These are phyloP conservation scores for Inga leiocalycina DNA, from an alignment of 306 rosid genomes.

Conservation along the genomic window DNA sequence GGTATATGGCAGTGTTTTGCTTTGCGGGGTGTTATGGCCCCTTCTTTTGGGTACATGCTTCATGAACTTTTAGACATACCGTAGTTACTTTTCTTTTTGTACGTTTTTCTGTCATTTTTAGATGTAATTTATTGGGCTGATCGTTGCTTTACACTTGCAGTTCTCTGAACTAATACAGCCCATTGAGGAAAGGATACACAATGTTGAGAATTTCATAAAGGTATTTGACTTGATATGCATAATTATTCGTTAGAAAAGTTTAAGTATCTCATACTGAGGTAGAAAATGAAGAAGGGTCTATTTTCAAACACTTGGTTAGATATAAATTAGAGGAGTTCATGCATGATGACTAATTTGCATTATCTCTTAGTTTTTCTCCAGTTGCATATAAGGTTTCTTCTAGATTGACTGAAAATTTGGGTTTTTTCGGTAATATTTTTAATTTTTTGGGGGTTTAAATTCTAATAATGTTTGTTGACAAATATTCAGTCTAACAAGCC, in stretches of 20 bases:
- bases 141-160: slow-evolving; percentile 50
- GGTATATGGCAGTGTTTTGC: slow-evolving; percentile 3
- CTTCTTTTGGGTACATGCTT: not conserved
- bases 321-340: slow-evolving; percentile 3
- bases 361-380: slow-evolving; percentile 2
- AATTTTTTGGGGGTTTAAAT: slow-evolving; percentile 6
- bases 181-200: slow-evolving; percentile 66
- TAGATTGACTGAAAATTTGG: not conserved
- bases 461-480: slow-evolving; percentile 9
- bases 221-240: slow-evolving; percentile 40
- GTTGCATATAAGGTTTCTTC: slow-evolving; percentile 14
- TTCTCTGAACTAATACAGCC: slow-evolving; percentile 79
- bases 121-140: slow-evolving; percentile 4
- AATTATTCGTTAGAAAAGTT: slow-evolving; percentile 11
- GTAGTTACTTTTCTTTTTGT: not conserved
- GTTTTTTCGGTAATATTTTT: not conserved
- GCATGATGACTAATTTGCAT: slow-evolving; percentile 5
- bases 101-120: slow-evolving; percentile 17
- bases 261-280: slow-evolving; percentile 16
- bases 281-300: slow-evolving; percentile 14
- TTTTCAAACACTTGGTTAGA: slow-evolving; percentile 11
- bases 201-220: slow-evolving; percentile 76
- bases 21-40: not conserved
- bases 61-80: not conserved
- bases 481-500: slow-evolving; percentile 79